Percentiles rank a stretch among this genome's conserved stretches.
Conservation (phyloP, 768 basidiomycete species). For the Strobilomyces echinocephalus region DNA sequence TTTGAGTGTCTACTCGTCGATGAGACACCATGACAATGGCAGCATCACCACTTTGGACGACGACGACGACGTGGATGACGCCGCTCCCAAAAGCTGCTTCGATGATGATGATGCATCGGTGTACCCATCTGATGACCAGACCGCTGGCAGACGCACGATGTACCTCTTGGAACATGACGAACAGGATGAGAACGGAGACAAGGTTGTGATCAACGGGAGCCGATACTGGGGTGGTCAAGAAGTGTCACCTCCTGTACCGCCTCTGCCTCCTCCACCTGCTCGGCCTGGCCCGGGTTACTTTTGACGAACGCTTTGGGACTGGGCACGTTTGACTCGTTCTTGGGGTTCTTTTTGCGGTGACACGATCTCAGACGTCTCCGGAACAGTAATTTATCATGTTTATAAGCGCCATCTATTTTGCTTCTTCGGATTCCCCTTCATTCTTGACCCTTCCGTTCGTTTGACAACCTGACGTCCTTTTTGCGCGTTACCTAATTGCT, state of each 20-base stretch:
- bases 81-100: conserved; percentile 3
- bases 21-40: conserved; percentile 13
- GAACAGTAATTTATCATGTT: conserved; percentile 29
- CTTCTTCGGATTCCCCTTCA: not conserved
- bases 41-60: conserved; percentile 21
- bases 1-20: conserved; percentile 16
- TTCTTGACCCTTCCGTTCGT: conserved; percentile 14
- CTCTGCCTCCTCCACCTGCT: conserved; percentile 11
- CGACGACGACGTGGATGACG: conserved; percentile 17
- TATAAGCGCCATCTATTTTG: conserved; percentile 19
- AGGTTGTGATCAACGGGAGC: conserved; percentile 15
- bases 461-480: too few species aligned
- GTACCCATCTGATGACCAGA: conserved; percentile 29
- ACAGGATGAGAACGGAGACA: conserved; percentile 20
- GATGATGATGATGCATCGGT: conserved; percentile 29
- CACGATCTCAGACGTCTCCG: not conserved
- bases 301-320: conserved; percentile 12
- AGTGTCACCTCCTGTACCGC: conserved; percentile 19
- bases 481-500: too few species aligned
- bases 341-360: conserved; percentile 3
- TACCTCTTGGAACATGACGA: conserved; percentile 29
- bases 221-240: conserved; percentile 18
- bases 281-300: conserved; percentile 28
- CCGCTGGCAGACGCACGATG: conserved; percentile 33
- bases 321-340: not conserved